Evolutionary conservation across 139 green algal genomes (phyloP), one percentile per base, ranked within the genome.

Genomic region (Marvania coccoides): DNA sequence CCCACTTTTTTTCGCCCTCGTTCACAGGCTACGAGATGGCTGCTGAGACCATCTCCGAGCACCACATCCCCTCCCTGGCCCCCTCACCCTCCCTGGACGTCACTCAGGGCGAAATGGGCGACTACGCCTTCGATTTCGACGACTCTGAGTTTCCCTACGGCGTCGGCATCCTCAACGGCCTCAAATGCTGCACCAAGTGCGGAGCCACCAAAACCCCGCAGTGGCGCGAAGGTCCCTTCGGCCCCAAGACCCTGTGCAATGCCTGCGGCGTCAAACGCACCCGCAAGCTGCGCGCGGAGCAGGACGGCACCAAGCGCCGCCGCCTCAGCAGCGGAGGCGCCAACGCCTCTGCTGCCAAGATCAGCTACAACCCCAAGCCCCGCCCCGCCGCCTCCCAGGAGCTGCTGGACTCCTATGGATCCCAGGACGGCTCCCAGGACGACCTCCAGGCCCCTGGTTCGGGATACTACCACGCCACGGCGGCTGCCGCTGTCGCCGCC

Each of bases 241-340:
- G 78, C 24, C 74, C 80, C 36, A 85, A 84, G 54, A 85, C 77
- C 3, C 63, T 87, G 19, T 87, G 80, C 78, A 87, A 87, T 30
- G 74, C 73, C 3, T 81, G 70, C 46, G 45, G 71, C 15, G 72
- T 79, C 30, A 79, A 79, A 57, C 66, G 72, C 58, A 79, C 72
- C 6, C 65, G 77, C 19, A 74, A 68, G 46, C 46, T 84, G 12
- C 70, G 74, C 12, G 77, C 77, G n/a, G 56, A 77, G 65, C 53
- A 73, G 35, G 69, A 84, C 51, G 77, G 74, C 38, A 34, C 28
- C 48, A 79, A 79, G 64, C 65, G 72, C 10, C 58, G 65, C 36
- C 57, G 47, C 29, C 47, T 55, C n/a, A 42, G 34, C 8, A 37
- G 29, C 8, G 39, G 38, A 9, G n/a, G 36, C n/a, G 34, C 53